Evolutionary conservation across 768 basidiomycete genomes (phyloP).

Genomic region (Phanerodontia chrysosporium): DNA sequence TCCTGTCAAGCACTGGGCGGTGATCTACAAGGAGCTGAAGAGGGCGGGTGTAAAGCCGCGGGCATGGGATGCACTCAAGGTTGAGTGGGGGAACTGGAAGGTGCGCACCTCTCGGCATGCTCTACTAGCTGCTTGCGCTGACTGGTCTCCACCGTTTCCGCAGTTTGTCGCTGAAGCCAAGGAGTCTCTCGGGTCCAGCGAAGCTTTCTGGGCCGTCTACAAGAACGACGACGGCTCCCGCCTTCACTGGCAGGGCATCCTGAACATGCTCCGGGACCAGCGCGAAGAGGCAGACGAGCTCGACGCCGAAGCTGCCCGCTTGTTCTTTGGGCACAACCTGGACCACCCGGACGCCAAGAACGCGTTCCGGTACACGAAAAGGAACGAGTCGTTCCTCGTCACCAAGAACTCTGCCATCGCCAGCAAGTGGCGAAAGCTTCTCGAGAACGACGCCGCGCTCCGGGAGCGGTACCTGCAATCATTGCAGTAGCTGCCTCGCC

Average conservation of each 20-base stretch:
- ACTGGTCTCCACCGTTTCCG: not conserved
- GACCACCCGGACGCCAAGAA: not conserved
- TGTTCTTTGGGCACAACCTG: slow-evolving; percentile 13
- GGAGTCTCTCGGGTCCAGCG: slow-evolving; percentile 1
- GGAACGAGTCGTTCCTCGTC: not conserved
- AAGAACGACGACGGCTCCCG: slow-evolving; percentile 6
- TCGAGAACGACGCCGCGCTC: not conserved
- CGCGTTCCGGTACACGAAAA: slow-evolving; percentile 12
- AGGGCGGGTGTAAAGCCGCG: not conserved
- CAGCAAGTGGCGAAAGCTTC: slow-evolving; percentile 11
- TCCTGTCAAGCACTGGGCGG: slow-evolving; percentile 17
- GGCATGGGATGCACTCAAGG: slow-evolving; percentile 15
- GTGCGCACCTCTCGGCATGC: not conserved
- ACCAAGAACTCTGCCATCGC: slow-evolving; percentile 12
- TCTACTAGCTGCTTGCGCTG: not conserved
- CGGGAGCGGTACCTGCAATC: not conserved
- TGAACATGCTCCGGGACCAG: slow-evolving; percentile 2
- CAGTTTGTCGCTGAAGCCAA: slow-evolving; percentile 16
- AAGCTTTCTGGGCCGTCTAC: slow-evolving; percentile 15
- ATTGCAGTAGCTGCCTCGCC: not conserved
- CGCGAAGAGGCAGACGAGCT: no score
- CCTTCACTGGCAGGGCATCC: slow-evolving; percentile 9
- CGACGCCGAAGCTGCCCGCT: slow-evolving; percentile 10
- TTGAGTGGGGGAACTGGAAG: slow-evolving; percentile 14
- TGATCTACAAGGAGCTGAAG: slow-evolving; percentile 14